A percentile compares a stretch with the other conserved stretches of the same genome.
Evolutionary conservation across 2,329 filamentous ascomycete genomes (phyloP).

Genomic region (Cercospora citrullina): DNA sequence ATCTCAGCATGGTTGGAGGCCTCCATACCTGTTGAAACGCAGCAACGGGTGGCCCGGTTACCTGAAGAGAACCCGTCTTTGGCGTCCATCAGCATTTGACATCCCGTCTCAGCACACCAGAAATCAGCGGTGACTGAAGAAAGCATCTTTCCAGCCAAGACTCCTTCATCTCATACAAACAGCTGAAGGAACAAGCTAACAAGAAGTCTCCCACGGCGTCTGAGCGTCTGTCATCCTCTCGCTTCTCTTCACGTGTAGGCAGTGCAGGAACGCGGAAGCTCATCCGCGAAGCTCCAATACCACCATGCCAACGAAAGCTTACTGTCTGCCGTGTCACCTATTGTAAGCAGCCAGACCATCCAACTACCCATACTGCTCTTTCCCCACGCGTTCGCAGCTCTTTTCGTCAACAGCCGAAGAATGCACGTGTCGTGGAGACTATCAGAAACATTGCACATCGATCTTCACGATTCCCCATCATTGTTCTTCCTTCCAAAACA

Average conservation of each 20-base stretch:
- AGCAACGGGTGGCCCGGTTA: not conserved
- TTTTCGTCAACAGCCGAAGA: not conserved
- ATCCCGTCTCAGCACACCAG: not conserved
- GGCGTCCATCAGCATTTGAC: not conserved
- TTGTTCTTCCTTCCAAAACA: no score
- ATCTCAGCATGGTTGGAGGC: not conserved
- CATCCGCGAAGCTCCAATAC: not conserved
- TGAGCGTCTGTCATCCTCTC: not conserved
- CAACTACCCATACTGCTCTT: no score
- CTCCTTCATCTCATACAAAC: not conserved
- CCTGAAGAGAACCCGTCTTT: not conserved
- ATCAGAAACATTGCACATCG: no score
- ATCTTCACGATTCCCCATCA: no score
- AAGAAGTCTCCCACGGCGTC: not conserved
- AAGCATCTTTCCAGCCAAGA: not conserved
- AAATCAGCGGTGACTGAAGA: not conserved
- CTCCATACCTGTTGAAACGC: not conserved
- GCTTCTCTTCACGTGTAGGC: not conserved
- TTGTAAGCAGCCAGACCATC: not conserved
- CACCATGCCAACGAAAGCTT: not conserved
- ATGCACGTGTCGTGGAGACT: no score
- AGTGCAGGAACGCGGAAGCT: not conserved
- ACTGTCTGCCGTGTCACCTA: not conserved
- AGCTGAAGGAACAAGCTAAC: conserved; percentile 1
- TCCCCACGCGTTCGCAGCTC: not conserved